phyloP scores from a whole-genome alignment of 2,329 filamentous ascomycete genomes.

The Hymenoscyphus repandus region DNA sequence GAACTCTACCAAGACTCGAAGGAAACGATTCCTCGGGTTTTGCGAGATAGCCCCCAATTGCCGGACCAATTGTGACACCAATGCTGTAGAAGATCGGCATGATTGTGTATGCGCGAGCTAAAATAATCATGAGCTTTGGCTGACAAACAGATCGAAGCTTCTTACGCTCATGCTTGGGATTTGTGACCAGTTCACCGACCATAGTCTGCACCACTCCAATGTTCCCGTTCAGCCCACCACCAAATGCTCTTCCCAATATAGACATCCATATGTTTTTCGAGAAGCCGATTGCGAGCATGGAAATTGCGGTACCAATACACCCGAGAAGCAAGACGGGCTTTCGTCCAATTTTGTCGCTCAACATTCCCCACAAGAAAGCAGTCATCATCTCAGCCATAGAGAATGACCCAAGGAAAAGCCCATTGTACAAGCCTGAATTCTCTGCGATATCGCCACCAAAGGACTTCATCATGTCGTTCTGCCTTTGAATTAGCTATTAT shows the following conservation, averaged over 20 bases:
- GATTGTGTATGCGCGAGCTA: constrained; percentile 83
- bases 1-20: constrained; percentile 54
- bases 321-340: constrained; percentile 85
- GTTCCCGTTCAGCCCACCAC: constrained; percentile 84
- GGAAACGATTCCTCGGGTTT: constrained; percentile 80
- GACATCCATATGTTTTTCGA: constrained; percentile 73
- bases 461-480: constrained; percentile 3
- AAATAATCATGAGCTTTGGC: constrained; percentile 30
- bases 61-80: constrained; percentile 81
- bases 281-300: constrained; percentile 85
- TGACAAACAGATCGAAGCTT: no score
- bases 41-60: constrained; percentile 80
- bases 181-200: constrained; percentile 84
- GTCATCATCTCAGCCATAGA: constrained; percentile 89
- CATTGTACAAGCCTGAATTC: constrained; percentile 59
- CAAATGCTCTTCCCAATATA: constrained; percentile 76
- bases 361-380: constrained; percentile 80
- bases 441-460: background rate
- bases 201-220: constrained; percentile 90
- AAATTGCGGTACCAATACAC: constrained; percentile 77
- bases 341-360: constrained; percentile 83
- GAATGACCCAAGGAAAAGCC: constrained; percentile 90
- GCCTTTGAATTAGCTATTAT: background rate
- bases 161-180: constrained; percentile 68
- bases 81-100: constrained; percentile 96